Evolutionary conservation across 1,284 basidiomycete genomes (phyloP).

Genomic region (Tilletia caries): DNA sequence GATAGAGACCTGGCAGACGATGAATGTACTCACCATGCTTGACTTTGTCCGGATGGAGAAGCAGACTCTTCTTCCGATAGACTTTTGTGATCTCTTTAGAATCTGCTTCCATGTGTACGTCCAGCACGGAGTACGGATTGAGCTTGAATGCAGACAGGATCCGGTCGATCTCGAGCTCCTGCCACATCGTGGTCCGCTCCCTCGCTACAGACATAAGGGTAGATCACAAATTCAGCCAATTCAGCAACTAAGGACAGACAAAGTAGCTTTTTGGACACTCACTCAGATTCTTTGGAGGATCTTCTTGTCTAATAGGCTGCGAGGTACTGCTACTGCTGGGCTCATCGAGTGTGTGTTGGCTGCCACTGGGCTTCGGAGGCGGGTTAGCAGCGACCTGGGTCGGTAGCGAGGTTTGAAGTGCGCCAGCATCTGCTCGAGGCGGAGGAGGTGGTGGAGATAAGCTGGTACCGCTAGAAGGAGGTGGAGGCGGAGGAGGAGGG

Average conservation of each 20-base stretch:
- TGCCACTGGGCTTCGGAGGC: too few relatives aligned
- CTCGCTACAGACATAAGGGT: conserved; percentile 23
- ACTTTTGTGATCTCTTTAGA: conserved; percentile 60
- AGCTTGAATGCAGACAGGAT: conserved; percentile 60
- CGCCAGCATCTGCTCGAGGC: too few relatives aligned
- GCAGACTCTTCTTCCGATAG: conserved; percentile 60
- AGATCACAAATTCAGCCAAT: too few relatives aligned
- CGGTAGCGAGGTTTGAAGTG: too few relatives aligned
- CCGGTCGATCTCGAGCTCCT: conserved; percentile 58
- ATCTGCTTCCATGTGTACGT: conserved; percentile 57
- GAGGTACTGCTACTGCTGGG: too few relatives aligned
- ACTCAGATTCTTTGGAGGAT: background rate
- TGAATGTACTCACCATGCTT: conserved; percentile 52
- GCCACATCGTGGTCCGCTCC: conserved; percentile 36
- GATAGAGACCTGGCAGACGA: background rate
- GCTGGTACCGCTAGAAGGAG: too few relatives aligned
- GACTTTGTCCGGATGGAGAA: conserved; percentile 64
- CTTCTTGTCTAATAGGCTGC: too few relatives aligned
- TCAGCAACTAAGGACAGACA: too few relatives aligned
- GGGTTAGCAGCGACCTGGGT: too few relatives aligned
- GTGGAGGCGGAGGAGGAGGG: background rate
- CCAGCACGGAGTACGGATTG: conserved; percentile 62
- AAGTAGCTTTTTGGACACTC: background rate
- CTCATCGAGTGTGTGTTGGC: too few relatives aligned
- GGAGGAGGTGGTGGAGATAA: too few relatives aligned